A percentile compares a stretch with the other conserved stretches of the same genome.
These are phyloP conservation scores for Daucus carota DNA, from an alignment of 129 eudicot species.

Conservation along the genomic window DH1_v3.0 NC_030387.2:40175001-40175500, in stretches of 20 bases:
- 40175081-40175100: slow-evolving; percentile 93
- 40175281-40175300: slow-evolving; percentile 78
- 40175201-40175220: background rate
- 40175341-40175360: background rate
- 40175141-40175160: slow-evolving; percentile 9
- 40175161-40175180: background rate
- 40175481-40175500: slow-evolving; percentile 89
- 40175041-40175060: slow-evolving; percentile 85
- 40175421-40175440: slow-evolving; percentile 86
- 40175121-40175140: slow-evolving; percentile 92
- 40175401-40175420: slow-evolving; percentile 57
- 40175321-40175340: background rate
- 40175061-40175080: slow-evolving; percentile 86
- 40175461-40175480: slow-evolving; percentile 91
- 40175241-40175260: slow-evolving; percentile 96
- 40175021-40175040: slow-evolving; percentile 90
- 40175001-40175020: slow-evolving; percentile 88
- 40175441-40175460: slow-evolving; percentile 77
- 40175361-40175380: slow-evolving; percentile 37
- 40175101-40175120: slow-evolving; percentile 95
- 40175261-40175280: slow-evolving; percentile 99
- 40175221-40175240: slow-evolving; percentile 80
- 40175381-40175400: slow-evolving; percentile 78
- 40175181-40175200: background rate
- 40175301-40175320: slow-evolving; percentile 2